Evolutionary conservation across 352 stramenopile genomes (phyloP), one percentile per base, ranked within the genome.

Genomic region (Phytophthora pinifolia): DNA sequence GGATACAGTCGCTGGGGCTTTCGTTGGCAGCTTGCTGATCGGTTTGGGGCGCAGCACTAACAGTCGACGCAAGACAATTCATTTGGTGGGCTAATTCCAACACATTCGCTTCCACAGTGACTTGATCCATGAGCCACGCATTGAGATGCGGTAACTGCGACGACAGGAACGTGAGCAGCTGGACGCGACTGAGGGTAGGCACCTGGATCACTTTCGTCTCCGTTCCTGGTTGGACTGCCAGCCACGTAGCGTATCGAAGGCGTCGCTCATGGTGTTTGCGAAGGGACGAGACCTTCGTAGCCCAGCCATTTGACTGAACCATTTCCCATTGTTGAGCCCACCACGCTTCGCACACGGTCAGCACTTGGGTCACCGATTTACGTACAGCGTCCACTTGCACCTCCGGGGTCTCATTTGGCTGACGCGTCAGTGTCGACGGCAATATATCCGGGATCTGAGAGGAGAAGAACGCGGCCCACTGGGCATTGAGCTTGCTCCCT

Each of bases 21-120:
- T 52, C 57, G 17, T 65, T 49, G 1, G 45, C 12, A 43, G 27
- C 29, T 12, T 43, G 18, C 6, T 52, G 35, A 13, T 50, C 46
- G 17, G n/a, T 17, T 17, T 27, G 38, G 10, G 10, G 18, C 37
- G 4, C 15, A 44, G 41, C 20, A 15, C 30, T 61, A n/a, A 77
- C 33, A 32, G 68, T 65, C 32, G 69, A 78, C 1, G 61, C 63
- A 31, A 77, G 33, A 46, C 77, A 79, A 39, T 83, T 74, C 63
- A 86, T 52, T 50, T 84, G 73, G 44, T 86, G 73, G 7, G 68
- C 66, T 43, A 80, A 42, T 51, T 84, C 76, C 32, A 80, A 58
- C 14, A 76, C 64, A 4, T 49, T 59, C 12, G 60, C 62, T 59
- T 83, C 59, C 22, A 77, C 29, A 9, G 34, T 27, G 25, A 37